phyloP scores from a whole-genome alignment of 306 rosid species.

The Trifolium fragiferum region DNA sequence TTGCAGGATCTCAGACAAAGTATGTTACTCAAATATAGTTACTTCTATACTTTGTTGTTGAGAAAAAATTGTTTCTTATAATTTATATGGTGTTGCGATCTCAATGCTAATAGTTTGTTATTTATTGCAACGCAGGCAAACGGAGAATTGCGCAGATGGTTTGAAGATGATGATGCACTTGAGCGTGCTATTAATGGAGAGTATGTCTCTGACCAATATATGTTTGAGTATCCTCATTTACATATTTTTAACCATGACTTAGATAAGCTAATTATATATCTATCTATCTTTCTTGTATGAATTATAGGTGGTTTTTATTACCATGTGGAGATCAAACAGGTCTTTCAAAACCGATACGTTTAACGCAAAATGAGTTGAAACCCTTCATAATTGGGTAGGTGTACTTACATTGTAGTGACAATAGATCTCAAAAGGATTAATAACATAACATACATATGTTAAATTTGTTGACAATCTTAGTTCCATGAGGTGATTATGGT shows the following conservation, averaged over 20 bases:
- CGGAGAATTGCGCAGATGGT: conserved; percentile 73
- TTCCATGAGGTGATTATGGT: neutral
- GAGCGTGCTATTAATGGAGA: conserved; percentile 93
- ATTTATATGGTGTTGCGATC: conserved; percentile 30
- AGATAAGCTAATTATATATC: conserved; percentile 1
- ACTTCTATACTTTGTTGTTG: conserved; percentile 22
- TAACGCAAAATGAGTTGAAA: conserved; percentile 66
- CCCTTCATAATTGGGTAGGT: conserved; percentile 77
- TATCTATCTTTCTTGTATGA: conserved; percentile 27
- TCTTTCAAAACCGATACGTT: conserved; percentile 58
- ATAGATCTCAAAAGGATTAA: too few relatives aligned
- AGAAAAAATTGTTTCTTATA: conserved; percentile 26
- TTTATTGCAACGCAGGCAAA: conserved; percentile 64
- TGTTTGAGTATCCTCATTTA: conserved; percentile 25
- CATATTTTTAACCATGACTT: conserved; percentile 7
- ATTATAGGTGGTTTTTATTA: conserved; percentile 75
- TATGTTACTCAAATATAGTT: conserved; percentile 50
- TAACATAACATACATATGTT: too few relatives aligned
- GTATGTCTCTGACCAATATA: conserved; percentile 52
- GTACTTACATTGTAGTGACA: neutral
- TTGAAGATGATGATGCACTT: conserved; percentile 87
- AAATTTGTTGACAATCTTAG: too few relatives aligned
- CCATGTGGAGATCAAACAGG: conserved; percentile 66
- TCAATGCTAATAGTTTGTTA: conserved; percentile 38
- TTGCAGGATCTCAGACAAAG: conserved; percentile 97